Conservation (phyloP, 75 land plant species). For the Pinus taeda region DNA sequence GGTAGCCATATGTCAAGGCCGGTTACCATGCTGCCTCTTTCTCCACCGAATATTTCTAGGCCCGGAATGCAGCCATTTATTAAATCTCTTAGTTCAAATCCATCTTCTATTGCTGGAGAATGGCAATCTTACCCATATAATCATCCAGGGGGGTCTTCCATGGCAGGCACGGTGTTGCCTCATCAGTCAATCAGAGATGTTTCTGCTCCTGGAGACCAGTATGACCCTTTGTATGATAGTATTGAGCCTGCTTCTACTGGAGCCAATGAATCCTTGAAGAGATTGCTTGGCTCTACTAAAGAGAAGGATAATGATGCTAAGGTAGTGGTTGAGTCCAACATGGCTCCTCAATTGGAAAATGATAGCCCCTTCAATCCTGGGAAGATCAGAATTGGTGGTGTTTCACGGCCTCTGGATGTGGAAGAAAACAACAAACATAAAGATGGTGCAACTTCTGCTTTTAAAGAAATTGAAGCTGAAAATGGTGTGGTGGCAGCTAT, state of each 20-base stretch:
- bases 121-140: conserved; percentile 4
- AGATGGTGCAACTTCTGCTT: conserved; percentile 15
- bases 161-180: neutral
- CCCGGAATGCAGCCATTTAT: conserved; percentile 16
- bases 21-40: conserved; percentile 19
- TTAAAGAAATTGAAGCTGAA: conserved; percentile 30
- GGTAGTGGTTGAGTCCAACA: neutral
- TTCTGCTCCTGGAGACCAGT: conserved; percentile 33
- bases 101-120: neutral
- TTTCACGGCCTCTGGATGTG: conserved; percentile 17
- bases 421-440: conserved; percentile 27
- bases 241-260: conserved; percentile 46
- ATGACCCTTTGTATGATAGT: conserved; percentile 77
- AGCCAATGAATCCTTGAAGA: conserved; percentile 1
- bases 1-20: conserved; percentile 14
- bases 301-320: conserved; percentile 12
- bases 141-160: neutral
- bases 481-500: conserved; percentile 49
- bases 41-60: conserved; percentile 9
- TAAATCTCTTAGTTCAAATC: conserved; percentile 6
- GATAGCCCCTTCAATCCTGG: conserved; percentile 11
- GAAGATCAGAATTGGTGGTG: conserved; percentile 4
- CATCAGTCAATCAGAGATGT: conserved; percentile 7
- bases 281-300: conserved; percentile 10
- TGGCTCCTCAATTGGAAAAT: conserved; percentile 10